Evolutionary conservation across 306 rosid genomes (phyloP).

Genomic region (Citrullus mucosospermus): DNA sequence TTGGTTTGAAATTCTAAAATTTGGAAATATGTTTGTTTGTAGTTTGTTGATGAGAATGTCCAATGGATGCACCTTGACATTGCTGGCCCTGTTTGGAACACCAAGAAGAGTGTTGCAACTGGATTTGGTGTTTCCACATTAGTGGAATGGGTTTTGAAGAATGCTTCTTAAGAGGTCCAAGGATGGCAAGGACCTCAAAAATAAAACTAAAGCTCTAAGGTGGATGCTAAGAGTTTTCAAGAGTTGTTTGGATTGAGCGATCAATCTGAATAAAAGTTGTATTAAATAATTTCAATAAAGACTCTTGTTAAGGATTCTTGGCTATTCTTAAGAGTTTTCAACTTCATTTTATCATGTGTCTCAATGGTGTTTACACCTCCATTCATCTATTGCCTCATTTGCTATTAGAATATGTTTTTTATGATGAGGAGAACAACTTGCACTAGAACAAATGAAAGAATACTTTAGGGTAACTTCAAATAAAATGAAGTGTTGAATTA

Average conservation of each 20-base stretch:
- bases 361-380: background rate
- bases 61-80: slow-evolving; percentile 94
- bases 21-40: slow-evolving; percentile 12
- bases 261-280: background rate
- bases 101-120: slow-evolving; percentile 62
- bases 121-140: slow-evolving; percentile 79
- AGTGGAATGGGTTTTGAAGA: slow-evolving; percentile 86
- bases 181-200: no score
- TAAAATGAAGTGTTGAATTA: no score
- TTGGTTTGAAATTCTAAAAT: background rate
- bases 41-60: slow-evolving; percentile 95
- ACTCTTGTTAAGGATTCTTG: background rate
- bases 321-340: background rate
- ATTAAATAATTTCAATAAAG: background rate
- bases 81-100: slow-evolving; percentile 84
- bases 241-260: background rate
- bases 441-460: background rate
- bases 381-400: background rate
- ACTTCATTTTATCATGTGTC: background rate
- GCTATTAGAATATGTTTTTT: no score
- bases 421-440: background rate
- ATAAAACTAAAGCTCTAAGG: background rate
- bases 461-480: background rate
- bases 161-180: slow-evolving; percentile 27
- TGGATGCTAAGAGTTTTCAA: background rate